Evolutionary conservation across 345 rosid genomes (phyloP).

Genomic region (Citrus sp.): DNA sequence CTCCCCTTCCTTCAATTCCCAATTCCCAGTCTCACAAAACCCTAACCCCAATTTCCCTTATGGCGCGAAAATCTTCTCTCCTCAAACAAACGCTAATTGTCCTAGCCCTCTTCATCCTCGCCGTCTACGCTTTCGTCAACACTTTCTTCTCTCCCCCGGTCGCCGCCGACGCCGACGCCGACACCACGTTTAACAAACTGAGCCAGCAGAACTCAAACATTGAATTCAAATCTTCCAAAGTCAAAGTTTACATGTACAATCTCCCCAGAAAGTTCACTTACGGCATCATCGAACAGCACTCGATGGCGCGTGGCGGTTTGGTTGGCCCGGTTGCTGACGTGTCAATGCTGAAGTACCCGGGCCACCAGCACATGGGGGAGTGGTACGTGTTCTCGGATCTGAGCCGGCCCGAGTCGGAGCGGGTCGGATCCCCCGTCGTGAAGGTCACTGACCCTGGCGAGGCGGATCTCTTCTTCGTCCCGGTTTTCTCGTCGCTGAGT

Average conservation of each 20-base stretch:
- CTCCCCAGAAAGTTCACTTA: conserved; percentile 75
- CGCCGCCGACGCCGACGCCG: conserved; percentile 25
- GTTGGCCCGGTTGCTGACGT: conserved; percentile 35
- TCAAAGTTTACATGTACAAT: conserved; percentile 73
- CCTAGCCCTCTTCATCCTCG: conserved; percentile 48
- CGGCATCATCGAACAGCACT: conserved; percentile 74
- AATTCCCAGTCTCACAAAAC: not conserved
- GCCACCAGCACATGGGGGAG: conserved; percentile 99
- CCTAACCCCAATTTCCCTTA: conserved; percentile 10
- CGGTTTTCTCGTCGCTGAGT: conserved; percentile 84
- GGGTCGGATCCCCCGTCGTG: conserved; percentile 55
- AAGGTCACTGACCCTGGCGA: conserved; percentile 71
- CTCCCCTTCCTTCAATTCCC: not conserved
- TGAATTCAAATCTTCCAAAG: conserved; percentile 7
- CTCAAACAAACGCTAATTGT: conserved; percentile 52
- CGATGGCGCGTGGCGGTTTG: conserved; percentile 63
- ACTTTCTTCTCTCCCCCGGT: conserved; percentile 40
- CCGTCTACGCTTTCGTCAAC: conserved; percentile 59
- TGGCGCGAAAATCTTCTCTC: conserved; percentile 82
- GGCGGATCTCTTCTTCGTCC: conserved; percentile 86
- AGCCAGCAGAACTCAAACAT: not conserved
- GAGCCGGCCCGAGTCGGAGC: conserved; percentile 48
- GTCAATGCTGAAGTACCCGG: conserved; percentile 68
- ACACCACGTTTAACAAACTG: conserved; percentile 16
- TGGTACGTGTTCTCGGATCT: conserved; percentile 87